Evolutionary conservation across 768 basidiomycete genomes (phyloP).

Genomic region (Pleurotus tuber-regium): DNA sequence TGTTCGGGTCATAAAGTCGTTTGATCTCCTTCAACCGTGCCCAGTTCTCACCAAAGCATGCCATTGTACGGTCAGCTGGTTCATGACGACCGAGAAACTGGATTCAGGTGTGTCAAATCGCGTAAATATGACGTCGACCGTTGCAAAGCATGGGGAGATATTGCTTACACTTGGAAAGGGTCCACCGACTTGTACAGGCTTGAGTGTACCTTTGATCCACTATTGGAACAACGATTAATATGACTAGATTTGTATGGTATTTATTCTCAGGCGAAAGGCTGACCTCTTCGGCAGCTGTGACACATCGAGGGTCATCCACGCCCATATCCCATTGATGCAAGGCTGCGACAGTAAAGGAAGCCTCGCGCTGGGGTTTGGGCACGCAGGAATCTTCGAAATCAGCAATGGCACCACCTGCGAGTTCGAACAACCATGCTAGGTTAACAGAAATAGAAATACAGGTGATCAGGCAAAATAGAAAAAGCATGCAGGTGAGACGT

Average conservation of each 20-base stretch:
- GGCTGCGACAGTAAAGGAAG: conserved; percentile 82
- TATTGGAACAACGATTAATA: conserved; percentile 24
- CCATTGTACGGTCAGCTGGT: conserved; percentile 55
- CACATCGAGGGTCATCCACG: conserved; percentile 75
- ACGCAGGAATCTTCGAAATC: conserved; percentile 76
- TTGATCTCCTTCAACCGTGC: conserved; percentile 68
- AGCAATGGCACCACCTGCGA: conserved; percentile 75
- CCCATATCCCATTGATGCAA: conserved; percentile 93
- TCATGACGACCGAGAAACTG: conserved; percentile 82
- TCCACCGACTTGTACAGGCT: conserved; percentile 72
- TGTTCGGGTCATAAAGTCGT: conserved; percentile 69
- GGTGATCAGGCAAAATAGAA: background rate
- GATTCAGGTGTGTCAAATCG: conserved; percentile 10
- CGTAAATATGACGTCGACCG: conserved; percentile 16
- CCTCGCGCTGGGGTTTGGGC: conserved; percentile 76
- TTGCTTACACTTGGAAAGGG: conserved; percentile 78
- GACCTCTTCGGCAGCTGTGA: conserved; percentile 80
- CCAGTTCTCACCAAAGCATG: conserved; percentile 78
- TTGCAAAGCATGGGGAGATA: conserved; percentile 14
- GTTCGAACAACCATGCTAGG: conserved; percentile 93
- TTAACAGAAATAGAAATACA: background rate
- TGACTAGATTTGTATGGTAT: background rate
- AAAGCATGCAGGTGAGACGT: conserved; percentile 32
- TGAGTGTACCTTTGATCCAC: conserved; percentile 80
- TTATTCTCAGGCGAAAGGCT: no score